phyloP scores from a whole-genome alignment of 441 rosid genomes.

The Jatropha multifida region DNA sequence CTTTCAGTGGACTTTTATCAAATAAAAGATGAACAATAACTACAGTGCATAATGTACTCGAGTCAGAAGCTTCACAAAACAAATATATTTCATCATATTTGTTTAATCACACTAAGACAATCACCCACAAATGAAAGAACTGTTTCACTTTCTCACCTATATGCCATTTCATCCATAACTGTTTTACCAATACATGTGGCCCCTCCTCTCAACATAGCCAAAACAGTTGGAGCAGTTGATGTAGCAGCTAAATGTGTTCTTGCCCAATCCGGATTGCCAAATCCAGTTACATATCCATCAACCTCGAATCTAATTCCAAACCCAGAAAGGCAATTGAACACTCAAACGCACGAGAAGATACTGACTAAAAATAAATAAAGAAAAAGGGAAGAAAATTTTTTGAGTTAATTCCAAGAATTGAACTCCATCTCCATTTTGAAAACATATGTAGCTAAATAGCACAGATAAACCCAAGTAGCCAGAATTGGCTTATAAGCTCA shows the following conservation, averaged over 20 bases:
- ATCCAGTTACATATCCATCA: slow-evolving; percentile 79
- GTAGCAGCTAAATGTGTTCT: slow-evolving; percentile 75
- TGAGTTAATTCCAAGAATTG: neutral
- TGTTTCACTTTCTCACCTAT: slow-evolving; percentile 46
- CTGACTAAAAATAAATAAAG: neutral
- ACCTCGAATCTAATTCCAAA: slow-evolving; percentile 67
- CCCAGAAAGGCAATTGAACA: neutral
- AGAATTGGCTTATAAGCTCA: slow-evolving; percentile 8
- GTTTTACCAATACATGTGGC: slow-evolving; percentile 75
- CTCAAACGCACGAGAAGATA: slow-evolving; percentile 6
- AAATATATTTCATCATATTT: neutral
- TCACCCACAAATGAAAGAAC: neutral
- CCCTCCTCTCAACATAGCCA: slow-evolving; percentile 63
- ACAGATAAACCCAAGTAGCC: neutral
- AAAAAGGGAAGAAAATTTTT: neutral
- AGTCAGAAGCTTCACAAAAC: neutral
- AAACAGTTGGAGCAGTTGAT: slow-evolving; percentile 68
- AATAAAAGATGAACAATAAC: neutral
- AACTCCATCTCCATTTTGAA: neutral
- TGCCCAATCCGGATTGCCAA: slow-evolving; percentile 96
- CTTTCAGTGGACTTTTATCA: neutral
- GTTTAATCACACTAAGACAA: no score
- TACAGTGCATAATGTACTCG: neutral
- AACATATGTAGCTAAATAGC: neutral
- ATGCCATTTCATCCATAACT: slow-evolving; percentile 97